Base-by-base conservation (phyloP, 352 stramenopile species). In the Globisporangium nunn region DNA sequence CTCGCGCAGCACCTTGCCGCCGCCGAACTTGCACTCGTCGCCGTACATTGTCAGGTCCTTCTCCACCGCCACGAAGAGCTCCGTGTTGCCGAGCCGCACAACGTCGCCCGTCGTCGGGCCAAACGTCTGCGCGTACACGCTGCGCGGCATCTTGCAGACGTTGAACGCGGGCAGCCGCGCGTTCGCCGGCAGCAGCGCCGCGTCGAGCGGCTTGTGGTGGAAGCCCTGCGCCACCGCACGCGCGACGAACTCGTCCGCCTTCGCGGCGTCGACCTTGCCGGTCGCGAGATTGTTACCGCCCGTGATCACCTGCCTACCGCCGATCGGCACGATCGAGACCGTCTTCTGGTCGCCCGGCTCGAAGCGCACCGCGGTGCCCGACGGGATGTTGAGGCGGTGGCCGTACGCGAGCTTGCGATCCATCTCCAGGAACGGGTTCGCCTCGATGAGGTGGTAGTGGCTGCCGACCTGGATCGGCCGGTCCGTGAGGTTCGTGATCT, bases 361-460 rank as follows among this genome's bases (percentile, higher is more conserved):
- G 63, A 99, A 99, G 33, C 96, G 83, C 30, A 98, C 91, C 14
- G 91, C 88, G 8, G 90, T 93, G 8, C 94, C 94, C 2, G 81
- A 88, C 23, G 93, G 81, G 59, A 99, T 96, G 75, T 98, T 98
- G 1, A 99, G 72, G 4, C 95, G 83, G 59, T 91, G 82, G n/a
- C 95, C 95, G 66, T 98, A 96, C 6, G 92, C 81, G 8, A 81
- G 57, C 49, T 75, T 77, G 8, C 96, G 88, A 67, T 98, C 94
- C 77, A 99, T 98, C 48, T 88, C 72, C n/a, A 99, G 71, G 53
- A 90, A 89, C 58, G 83, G 81, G 68, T 98, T 99, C 48, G 91
- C 88, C 75, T 99, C 96, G 28, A 98, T 85, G 68, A 99, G 97
- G 60, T 97, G 91, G 70, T 97, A 99, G 71, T 98, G 95, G 49